Evolutionary conservation across 1,139 yeast genomes (phyloP).

Genomic region (Geotrichum candidum): DNA sequence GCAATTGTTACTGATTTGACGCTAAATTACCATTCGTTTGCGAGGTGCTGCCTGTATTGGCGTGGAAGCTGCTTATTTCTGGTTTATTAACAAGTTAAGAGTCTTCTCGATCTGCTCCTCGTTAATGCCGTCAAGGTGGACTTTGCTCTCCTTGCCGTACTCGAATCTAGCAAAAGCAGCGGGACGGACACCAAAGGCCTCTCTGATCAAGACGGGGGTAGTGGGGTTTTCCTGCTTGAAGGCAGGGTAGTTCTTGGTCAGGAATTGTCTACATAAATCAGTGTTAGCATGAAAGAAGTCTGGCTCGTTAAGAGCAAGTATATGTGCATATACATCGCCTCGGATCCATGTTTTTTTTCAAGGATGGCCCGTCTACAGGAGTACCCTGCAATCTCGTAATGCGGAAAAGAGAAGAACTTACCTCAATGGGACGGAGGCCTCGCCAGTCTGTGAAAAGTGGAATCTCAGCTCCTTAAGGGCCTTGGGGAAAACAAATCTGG

Average conservation of each 20-base stretch:
- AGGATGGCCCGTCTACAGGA: neutral
- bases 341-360: neutral
- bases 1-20: neutral
- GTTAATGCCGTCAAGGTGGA: conserved; percentile 30
- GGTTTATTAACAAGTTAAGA: conserved; percentile 4
- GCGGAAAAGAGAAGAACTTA: conserved; percentile 25
- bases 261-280: conserved; percentile 42
- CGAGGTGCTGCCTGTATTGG: neutral
- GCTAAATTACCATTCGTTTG: neutral
- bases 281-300: neutral
- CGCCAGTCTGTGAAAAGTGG: conserved; percentile 71
- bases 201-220: conserved; percentile 70
- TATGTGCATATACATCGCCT: too few relatives aligned
- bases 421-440: conserved; percentile 59
- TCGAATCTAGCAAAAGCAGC: conserved; percentile 63
- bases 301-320: too few relatives aligned
- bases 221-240: conserved; percentile 53
- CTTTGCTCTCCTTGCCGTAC: conserved; percentile 32
- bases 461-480: conserved; percentile 72
- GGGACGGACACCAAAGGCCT: conserved; percentile 67
- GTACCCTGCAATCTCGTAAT: neutral
- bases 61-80: neutral
- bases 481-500: conserved; percentile 54
- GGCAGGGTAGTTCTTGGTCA: conserved; percentile 53
- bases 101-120: conserved; percentile 19